Base-by-base conservation (phyloP, 1,139 yeast genomes). In the Zhuliangozyma parablackwelliae region DNA sequence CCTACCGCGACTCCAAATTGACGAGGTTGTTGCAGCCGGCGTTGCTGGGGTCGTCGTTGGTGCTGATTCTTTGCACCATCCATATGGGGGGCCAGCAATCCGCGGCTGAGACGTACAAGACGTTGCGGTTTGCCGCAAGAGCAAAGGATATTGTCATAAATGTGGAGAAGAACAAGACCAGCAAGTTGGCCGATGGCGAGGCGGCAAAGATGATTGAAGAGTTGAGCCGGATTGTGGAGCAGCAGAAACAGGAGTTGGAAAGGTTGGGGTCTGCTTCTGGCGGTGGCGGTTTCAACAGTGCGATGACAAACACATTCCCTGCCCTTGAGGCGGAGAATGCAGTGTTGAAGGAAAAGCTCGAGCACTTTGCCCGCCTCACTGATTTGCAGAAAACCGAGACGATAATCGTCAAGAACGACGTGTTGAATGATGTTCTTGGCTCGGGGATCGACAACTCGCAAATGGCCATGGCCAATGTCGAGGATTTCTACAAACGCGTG, bases 21-120 rank as follows among this genome's bases (percentile, higher is more conserved):
- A 90, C 97, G 0, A 67, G 97, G 41, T 63, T 90, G 29, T 64
- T 92, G 40, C 97, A 92, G 56, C 96, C 96, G 1, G 95, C 97
- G 1, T 69, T 92, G 32, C 84, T 95, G 21, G 97, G 97, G 1
- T 75, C 82, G 26, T 82, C 96, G 5, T 71, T 89, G 33, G 88
- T 90, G n/a, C 80, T 88, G 46, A 84, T 92, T 10, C 69, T 92
- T 31, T 92, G 97, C 57, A 90, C 97, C 0, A 80, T 90, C 20
- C 84, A 82, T 51, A 66, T 85, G 44, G 78, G 82, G 2, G 69
- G 69, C 13, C 36, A 35, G 9, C 71, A 63, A 32, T 74, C 82
- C 3, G 65, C 75, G 11, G 74, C 87, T 1, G 97, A 92, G 54
- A 88, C 97, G 0, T 71, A 82, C 35, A 88, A 88, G 52, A 90